Base-by-base conservation (phyloP, 176 grass and related monocot species). In the Phyllostachys edulis region DNA sequence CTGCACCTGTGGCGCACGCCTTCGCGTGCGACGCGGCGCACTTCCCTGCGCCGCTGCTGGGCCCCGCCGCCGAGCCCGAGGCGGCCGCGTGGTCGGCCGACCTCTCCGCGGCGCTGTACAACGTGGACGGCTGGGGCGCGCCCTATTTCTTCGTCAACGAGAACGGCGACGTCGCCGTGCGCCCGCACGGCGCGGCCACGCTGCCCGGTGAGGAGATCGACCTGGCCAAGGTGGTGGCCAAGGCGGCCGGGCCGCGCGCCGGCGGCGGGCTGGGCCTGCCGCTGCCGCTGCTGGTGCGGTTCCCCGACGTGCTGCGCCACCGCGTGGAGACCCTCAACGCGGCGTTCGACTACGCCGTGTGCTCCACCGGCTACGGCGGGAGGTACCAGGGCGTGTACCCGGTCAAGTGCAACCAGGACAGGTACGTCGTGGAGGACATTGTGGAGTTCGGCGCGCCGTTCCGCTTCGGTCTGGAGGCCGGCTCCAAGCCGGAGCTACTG, bases 371-470 rank as follows among this genome's bases (percentile, higher is more conserved):
- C 8, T 97, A 97, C 17, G 78, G 74, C 17, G 65, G 69, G 11
- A 56, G 87, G 76, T 97, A 97, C 84, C 95, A 93, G 85, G 95
- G 95, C 56, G 95, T 97, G 45, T 97, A 97, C 84, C 95, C 95
- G 18, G 95, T 97, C 37, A 97, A 97, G 87, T 97, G 90, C 90
- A 97, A 97, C 92, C 95, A 97, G 88, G 92, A 97, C 29, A 40
- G 95, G 37, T 91, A 94, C 90, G 86, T 97, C 80, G 95, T 97
- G 44, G 92, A 97, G 88, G 92, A 97, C 88, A 79, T 97, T 68
- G 92, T 97, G 9, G 90, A 94, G 80, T 97, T 97, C 51, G 95
- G 95, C 13, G 72, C 79, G 14, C 88, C 90, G 5, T 97, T 91
- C 79, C 86, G 90, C 0, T 97, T 94, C 75, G 95, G 95, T 42